Base-by-base conservation (phyloP, 306 rosid genomes). In the Styphnolobium japonicum region DNA sequence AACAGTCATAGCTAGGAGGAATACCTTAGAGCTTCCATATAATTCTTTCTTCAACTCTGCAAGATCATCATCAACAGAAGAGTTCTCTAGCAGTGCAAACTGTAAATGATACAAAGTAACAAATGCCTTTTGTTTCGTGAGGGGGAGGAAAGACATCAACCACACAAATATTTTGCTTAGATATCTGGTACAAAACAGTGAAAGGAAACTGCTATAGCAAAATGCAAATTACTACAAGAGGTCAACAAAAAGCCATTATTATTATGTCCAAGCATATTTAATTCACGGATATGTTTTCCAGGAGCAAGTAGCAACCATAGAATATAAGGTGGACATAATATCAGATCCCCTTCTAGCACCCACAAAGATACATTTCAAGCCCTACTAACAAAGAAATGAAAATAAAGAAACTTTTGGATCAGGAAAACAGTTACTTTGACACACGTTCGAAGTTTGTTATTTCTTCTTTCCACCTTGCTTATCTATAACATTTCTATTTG, bases 51-150 rank as follows among this genome's bases (percentile, higher is more conserved):
- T 88, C 83, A 90, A 81, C 74, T 57, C 63, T 16, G 86, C 87
- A 49, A 90, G 85, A 80, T 90, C 94, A 52, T 90, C 94, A 5
- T 90, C 92, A 7, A 90, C 88, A 1, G 92, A 90, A 46, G 92
- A 78, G 73, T 89, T 77, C 87, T 87, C 93, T 40, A 89, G 76
- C 87, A 89, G 25, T 45, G 93, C 93, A 85, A 89, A 89, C 93
- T 89, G 86, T 77, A 67, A 85, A 58, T 2, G 40, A 16, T 31
- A 69, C 36, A 2, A 4, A 36, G 68, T 10, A 40, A 39, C 15
- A 78, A 52, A 53, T 52, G 18, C 7, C 53, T 27, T 53, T 49
- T 25, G 33, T 45, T 43, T 75, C 2, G 21, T 55, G 25, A 0
- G 23, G 18, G 15, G 46, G 34, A 29, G 22, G 34, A 19, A 60